phyloP scores from a whole-genome alignment of 2,329 filamentous ascomycete genomes.

The Cryoendolithus antarcticus region DNA sequence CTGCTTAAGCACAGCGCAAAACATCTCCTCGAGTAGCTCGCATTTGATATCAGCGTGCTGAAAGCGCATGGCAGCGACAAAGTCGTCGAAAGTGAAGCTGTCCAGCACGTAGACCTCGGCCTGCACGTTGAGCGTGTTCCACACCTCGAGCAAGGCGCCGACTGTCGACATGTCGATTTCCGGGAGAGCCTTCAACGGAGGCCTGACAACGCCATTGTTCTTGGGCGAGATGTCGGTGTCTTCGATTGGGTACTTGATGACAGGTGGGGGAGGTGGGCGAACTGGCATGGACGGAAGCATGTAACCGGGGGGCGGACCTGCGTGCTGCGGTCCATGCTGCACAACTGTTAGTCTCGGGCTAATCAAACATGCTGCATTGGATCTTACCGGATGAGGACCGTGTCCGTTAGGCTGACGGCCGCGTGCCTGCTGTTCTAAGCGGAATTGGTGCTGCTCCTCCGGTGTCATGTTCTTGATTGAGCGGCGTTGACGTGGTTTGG shows the following conservation, averaged over 20 bases:
- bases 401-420: no score
- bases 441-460: no score
- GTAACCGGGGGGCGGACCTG: no score
- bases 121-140: slow-evolving; percentile 97
- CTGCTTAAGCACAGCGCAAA: slow-evolving; percentile 81
- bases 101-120: slow-evolving; percentile 88
- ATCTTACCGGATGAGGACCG: no score
- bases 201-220: slow-evolving; percentile 52
- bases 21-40: slow-evolving; percentile 77
- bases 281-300: no score
- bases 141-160: slow-evolving; percentile 76
- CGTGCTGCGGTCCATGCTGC: no score
- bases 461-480: no score
- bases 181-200: slow-evolving; percentile 65
- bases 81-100: slow-evolving; percentile 97
- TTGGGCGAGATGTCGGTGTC: slow-evolving; percentile 71
- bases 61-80: slow-evolving; percentile 73
- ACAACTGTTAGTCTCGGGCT: no score
- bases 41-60: slow-evolving; percentile 58
- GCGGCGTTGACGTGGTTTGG: no score
- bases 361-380: no score
- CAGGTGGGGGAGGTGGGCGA: slow-evolving; percentile 49
- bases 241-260: slow-evolving; percentile 90
- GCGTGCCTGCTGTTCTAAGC: no score
- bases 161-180: slow-evolving; percentile 70